phyloP scores from a whole-genome alignment of 1,284 basidiomycete species.

The Trichosporon ovoides region DNA sequence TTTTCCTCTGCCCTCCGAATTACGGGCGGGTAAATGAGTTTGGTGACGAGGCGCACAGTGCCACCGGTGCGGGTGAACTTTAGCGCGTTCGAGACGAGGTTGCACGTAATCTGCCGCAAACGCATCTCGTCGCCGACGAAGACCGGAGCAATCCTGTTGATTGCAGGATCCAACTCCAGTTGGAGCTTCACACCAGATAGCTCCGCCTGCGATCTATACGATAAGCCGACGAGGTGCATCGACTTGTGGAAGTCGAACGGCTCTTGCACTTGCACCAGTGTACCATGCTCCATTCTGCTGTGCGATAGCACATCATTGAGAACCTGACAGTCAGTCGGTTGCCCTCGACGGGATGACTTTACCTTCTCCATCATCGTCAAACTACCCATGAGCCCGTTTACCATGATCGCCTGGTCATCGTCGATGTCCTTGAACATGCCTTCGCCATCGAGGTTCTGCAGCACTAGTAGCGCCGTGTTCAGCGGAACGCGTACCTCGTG shows the following conservation, averaged over 20 bases:
- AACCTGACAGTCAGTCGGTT: conserved; percentile 48
- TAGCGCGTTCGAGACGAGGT: conserved; percentile 50
- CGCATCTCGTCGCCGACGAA: conserved; percentile 59
- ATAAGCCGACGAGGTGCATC: conserved; percentile 71
- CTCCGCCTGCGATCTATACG: conserved; percentile 67
- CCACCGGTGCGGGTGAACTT: conserved; percentile 60
- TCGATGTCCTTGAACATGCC: conserved; percentile 39
- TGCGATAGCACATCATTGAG: conserved; percentile 71
- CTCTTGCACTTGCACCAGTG: conserved; percentile 45
- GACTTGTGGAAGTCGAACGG: conserved; percentile 80
- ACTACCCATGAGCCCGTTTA: conserved; percentile 61
- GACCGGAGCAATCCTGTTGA: conserved; percentile 59
- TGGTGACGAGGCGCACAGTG: conserved; percentile 43
- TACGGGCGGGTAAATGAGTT: conserved; percentile 35
- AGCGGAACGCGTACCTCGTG: conserved; percentile 77
- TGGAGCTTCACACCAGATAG: conserved; percentile 64
- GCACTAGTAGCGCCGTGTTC: conserved; percentile 79
- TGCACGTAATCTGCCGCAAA: conserved; percentile 64
- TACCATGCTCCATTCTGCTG: conserved; percentile 51
- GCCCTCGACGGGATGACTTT: not conserved
- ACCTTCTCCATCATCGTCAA: conserved; percentile 65
- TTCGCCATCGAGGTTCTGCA: conserved; percentile 80
- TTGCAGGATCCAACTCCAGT: conserved; percentile 64
- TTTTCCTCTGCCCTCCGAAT: not conserved
- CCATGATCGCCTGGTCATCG: conserved; percentile 43